Evolutionary conservation across 768 basidiomycete species (phyloP), one percentile per base, ranked within the genome.

Genomic region (Mycena filopes): DNA sequence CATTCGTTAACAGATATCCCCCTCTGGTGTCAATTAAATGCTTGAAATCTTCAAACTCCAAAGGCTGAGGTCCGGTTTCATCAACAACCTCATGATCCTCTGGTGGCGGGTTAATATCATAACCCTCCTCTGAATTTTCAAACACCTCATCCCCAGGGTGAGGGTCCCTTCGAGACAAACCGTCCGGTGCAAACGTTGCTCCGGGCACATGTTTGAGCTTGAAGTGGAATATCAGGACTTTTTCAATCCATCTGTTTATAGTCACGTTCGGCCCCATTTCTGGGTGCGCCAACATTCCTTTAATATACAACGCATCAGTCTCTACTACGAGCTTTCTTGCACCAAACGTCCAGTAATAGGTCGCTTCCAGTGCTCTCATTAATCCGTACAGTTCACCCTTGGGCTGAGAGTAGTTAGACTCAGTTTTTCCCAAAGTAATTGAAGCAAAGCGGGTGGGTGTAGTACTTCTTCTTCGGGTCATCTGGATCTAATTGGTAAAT

Each of bases 341-440:
- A 1, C 74, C 73, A 3, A 71, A 67, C 5, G 75, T 26, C 56
- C 57, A 69, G 11, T 69, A 60, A 12, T 64, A 38, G 29, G 60
- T 47, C 0, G 54, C 67, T 16, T 68, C 48, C 0, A 78, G 38
- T 0, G 72, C 72, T 16, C 64, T 51, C 23, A 67, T 78, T 0
- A 82, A 40, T 0, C 82, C 77, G 53, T 74, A 82, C 0, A 83
- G 58, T 64, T 84, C 80, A 0, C 75, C 21, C 45, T 84, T 84
- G 0, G 79, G 72, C 49, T 82, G 80, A 0, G 78, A 80, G 55
- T 74, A 81, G 0, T 70, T 28, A 1, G 70, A 50, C 66, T 81
- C 77, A 1, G 73, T 23, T 0, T 75, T 74, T 26, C 79, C 80
- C 20, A 82, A 71, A 0, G 75, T 67, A 0, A 84, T 79, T 0